These are phyloP conservation scores for Sicyos edulis DNA, from an alignment of 306 rosid genomes.

Conservation along the genomic window DNA sequence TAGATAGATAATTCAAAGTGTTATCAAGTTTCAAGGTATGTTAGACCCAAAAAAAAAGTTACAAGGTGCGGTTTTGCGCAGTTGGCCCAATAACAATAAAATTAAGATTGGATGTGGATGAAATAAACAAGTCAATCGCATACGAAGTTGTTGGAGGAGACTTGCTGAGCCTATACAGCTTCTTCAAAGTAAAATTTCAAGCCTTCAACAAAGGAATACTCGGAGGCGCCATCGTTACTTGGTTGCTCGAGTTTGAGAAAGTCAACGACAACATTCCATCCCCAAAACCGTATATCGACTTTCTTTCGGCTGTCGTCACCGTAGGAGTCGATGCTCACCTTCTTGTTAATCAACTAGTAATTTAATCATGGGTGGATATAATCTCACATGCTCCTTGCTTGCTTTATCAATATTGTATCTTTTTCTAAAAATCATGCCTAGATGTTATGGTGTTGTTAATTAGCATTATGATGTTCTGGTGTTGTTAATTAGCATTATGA, in stretches of 20 bases:
- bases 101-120: background rate
- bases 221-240: background rate
- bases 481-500: background rate
- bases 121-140: background rate
- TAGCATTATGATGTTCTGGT: too few relatives aligned
- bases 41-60: too few relatives aligned
- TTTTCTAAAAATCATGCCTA: too few relatives aligned
- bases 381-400: too few relatives aligned
- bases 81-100: background rate
- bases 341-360: background rate
- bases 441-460: too few relatives aligned
- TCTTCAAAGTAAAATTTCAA: background rate
- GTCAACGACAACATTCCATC: background rate
- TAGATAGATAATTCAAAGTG: too few relatives aligned
- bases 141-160: background rate
- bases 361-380: background rate
- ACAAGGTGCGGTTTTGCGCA: background rate
- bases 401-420: too few relatives aligned
- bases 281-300: background rate
- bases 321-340: background rate
- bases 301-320: background rate
- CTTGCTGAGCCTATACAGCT: background rate
- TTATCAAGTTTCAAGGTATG: too few relatives aligned
- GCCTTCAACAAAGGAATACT: background rate
- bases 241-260: background rate